Conservation (phyloP, 164 flowering plant species). For the Cinnamomum micranthum region DNA sequence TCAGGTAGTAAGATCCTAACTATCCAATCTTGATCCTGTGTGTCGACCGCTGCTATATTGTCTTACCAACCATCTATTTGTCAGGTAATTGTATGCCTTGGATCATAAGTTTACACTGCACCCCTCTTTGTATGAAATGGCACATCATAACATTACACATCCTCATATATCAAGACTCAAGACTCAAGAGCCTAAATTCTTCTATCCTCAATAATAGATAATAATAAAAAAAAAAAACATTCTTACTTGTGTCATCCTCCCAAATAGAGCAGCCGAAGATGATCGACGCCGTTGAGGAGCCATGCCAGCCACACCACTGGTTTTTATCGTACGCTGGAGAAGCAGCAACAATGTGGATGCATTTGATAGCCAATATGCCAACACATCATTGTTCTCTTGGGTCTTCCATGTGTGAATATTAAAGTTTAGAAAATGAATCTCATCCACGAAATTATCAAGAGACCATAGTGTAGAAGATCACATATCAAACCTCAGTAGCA, state of each 20-base stretch:
- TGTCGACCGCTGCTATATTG: too few species aligned
- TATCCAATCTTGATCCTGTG: too few species aligned
- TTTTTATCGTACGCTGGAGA: slow-evolving; percentile 91
- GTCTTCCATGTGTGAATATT: slow-evolving; percentile 32
- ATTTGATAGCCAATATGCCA: slow-evolving; percentile 97
- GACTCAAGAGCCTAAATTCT: not conserved
- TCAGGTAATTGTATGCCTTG: not conserved
- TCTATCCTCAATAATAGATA: too few species aligned
- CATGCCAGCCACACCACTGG: slow-evolving; percentile 92
- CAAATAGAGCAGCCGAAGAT: slow-evolving; percentile 81
- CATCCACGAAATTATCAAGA: not conserved
- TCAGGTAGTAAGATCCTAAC: too few species aligned
- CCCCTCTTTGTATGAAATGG: too few species aligned
- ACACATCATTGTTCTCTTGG: slow-evolving; percentile 77
- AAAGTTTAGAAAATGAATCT: not conserved
- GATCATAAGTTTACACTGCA: too few species aligned
- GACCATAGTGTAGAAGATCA: not conserved
- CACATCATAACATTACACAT: too few species aligned
- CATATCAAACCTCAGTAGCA: slow-evolving; percentile 81
- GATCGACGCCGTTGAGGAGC: slow-evolving; percentile 89
- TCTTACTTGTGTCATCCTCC: slow-evolving; percentile 91
- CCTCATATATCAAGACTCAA: too few species aligned
- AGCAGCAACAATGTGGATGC: slow-evolving; percentile 84
- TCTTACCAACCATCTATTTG: too few species aligned
- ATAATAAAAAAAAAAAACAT: not conserved